Percentiles rank a stretch among this genome's conserved stretches.
These are phyloP conservation scores for Metarhizium guizhouense DNA, from an alignment of 2,329 filamentous ascomycete species.

Conservation along the genomic window DNA sequence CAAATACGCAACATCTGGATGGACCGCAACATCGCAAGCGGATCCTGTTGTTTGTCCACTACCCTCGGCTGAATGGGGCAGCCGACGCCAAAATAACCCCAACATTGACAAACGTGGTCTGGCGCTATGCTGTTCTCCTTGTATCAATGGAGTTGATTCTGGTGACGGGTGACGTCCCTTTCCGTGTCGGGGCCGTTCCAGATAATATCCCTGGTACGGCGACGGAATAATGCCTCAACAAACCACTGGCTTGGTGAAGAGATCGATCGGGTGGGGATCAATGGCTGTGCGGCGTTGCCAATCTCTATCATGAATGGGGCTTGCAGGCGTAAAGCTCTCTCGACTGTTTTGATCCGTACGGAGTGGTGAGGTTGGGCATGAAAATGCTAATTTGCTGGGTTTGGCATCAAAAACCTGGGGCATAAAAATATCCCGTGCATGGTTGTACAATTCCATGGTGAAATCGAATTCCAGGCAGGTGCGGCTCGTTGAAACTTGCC, in stretches of 20 bases:
- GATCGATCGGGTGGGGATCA: neutral
- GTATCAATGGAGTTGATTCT: neutral
- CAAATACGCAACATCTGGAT: neutral
- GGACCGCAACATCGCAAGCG: conserved; percentile 1
- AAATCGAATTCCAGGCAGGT: neutral
- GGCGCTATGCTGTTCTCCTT: neutral
- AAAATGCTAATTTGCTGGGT: too few species aligned
- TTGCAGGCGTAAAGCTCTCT: too few species aligned
- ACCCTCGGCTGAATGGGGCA: neutral
- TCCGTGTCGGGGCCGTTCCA: neutral
- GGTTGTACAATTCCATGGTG: too few species aligned
- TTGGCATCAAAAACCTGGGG: too few species aligned
- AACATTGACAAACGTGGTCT: neutral
- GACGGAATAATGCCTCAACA: neutral
- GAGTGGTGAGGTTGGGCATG: too few species aligned
- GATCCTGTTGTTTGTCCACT: neutral
- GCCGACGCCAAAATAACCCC: neutral
- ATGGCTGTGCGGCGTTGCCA: neutral
- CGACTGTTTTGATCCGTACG: neutral
- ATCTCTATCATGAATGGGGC: neutral
- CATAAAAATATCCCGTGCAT: too few species aligned
- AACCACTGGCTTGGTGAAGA: neutral
- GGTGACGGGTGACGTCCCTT: too few species aligned
- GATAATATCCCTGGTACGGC: neutral
- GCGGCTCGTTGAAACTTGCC: neutral